phyloP scores from a whole-genome alignment of 306 rosid genomes.

The Potentilla sterilis region DNA sequence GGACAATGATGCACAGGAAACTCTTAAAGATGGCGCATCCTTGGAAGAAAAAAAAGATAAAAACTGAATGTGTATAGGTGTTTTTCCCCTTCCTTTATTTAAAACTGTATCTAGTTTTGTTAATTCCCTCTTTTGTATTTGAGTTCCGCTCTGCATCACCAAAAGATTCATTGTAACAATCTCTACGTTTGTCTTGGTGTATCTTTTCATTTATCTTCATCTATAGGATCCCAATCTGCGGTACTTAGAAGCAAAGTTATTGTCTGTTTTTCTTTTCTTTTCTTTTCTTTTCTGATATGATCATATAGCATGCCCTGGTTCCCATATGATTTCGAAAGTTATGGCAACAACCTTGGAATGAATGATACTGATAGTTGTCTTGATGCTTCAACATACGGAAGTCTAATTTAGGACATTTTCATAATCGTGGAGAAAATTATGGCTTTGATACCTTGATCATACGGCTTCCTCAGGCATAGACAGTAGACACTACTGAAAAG shows the following conservation, averaged over 20 bases:
- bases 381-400: too few species aligned
- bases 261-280: not conserved
- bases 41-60: constrained; percentile 66
- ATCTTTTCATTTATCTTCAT: constrained; percentile 12
- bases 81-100: constrained; percentile 19
- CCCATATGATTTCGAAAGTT: too few species aligned
- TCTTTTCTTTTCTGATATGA: too few species aligned
- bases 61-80: constrained; percentile 65
- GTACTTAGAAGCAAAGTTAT: not conserved
- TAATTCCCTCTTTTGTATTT: constrained; percentile 28
- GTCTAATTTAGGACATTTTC: too few species aligned
- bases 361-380: too few species aligned
- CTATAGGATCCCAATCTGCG: constrained; percentile 1
- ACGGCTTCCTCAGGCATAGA: too few species aligned
- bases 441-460: too few species aligned
- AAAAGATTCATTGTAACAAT: constrained; percentile 22
- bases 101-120: constrained; percentile 35
- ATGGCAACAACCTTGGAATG: too few species aligned
- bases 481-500: too few species aligned
- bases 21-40: constrained; percentile 80
- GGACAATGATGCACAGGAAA: constrained; percentile 94
- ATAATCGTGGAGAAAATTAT: too few species aligned
- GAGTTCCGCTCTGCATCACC: constrained; percentile 29
- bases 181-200: constrained; percentile 27
- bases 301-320: too few species aligned